Evolutionary conservation across 2,329 filamentous ascomycete species (phyloP), one percentile per base, ranked within the genome.

Genomic region (Cercospora sesami): DNA sequence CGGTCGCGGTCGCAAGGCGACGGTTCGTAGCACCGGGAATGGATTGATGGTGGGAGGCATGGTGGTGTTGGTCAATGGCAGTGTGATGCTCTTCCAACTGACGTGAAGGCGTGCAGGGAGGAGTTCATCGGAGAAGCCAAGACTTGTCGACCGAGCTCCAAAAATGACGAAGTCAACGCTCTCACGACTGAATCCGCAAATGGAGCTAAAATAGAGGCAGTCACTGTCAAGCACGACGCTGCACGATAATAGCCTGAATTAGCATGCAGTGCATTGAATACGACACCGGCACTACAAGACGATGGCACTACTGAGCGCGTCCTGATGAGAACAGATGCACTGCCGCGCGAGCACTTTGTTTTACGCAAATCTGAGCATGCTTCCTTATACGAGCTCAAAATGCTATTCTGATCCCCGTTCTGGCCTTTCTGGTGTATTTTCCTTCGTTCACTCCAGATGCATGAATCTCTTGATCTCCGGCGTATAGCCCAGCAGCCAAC

Each of bases 1-100:
- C 48, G 68, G 67, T 60, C 68, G 71, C 28, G 74, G 73, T 60
- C 74, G 65, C 31, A 73, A 69, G 16, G 68, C 67, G 62, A 71
- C 69, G 23, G 64, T 68, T 28, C 72, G 70, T 55, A 73, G 60
- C 28, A 71, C 65, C 10, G 72, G 69, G n/a, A 72, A 55, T 31
- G 69, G 64, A 48, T 70, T 71, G 62, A 71, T 66, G 31, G 69
- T 61, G 55, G 63, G 63, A 60, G 72, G 68, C 70, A 73, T 73
- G 21, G 45, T 66, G 55, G 21, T 59, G 62, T 28, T 12, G 57
- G 26, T 67, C 61, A 63, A 63, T 66, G 64, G 53, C 51, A 48
- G 12, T 12, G 18, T 42, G 58, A 61, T 59, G 55, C 55, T 31
- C 16, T 16, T 21, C 55, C 36, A n/a, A 59, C 55, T 59, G 55